Percentiles rank a stretch among this genome's conserved stretches.
These are phyloP conservation scores for Jaapia argillacea DNA, from an alignment of 768 basidiomycete species.

Conservation along the genomic window DNA sequence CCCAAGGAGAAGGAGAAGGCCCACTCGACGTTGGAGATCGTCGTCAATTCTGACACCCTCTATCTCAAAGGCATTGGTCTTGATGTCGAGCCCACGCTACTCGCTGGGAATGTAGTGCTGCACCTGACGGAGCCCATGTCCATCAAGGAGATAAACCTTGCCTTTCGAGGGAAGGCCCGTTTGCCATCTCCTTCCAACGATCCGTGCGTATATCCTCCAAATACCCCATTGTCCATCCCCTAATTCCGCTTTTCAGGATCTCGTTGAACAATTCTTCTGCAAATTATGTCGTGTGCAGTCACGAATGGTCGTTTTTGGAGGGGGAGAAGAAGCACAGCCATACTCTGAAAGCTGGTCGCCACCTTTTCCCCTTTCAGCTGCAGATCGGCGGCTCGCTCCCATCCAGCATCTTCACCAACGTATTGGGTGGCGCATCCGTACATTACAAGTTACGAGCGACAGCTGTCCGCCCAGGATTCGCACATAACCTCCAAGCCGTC, in stretches of 20 bases:
- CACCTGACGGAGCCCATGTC: slow-evolving; percentile 75
- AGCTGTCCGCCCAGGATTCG: slow-evolving; percentile 69
- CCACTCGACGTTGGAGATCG: slow-evolving; percentile 59
- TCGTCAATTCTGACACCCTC: slow-evolving; percentile 61
- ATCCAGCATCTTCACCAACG: slow-evolving; percentile 53
- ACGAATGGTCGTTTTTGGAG: slow-evolving; percentile 91
- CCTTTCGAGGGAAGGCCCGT: slow-evolving; percentile 75
- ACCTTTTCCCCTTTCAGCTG: slow-evolving; percentile 87
- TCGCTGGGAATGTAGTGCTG: slow-evolving; percentile 76
- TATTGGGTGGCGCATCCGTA: slow-evolving; percentile 53
- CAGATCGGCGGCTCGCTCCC: slow-evolving; percentile 81
- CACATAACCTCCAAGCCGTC: slow-evolving; percentile 53
- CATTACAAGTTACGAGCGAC: slow-evolving; percentile 86
- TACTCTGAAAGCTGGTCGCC: slow-evolving; percentile 93
- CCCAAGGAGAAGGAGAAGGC: slow-evolving; percentile 27
- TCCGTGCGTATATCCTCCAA: slow-evolving; percentile 34
- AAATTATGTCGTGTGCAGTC: slow-evolving; percentile 60
- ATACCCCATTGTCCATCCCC: slow-evolving; percentile 7
- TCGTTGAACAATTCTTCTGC: slow-evolving; percentile 34
- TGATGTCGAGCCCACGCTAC: slow-evolving; percentile 73
- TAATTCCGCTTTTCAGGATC: slow-evolving; percentile 18
- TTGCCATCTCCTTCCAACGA: slow-evolving; percentile 51
- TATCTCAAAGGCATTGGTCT: slow-evolving; percentile 69
- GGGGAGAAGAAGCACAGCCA: slow-evolving; percentile 69
- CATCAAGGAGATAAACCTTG: slow-evolving; percentile 75